Base-by-base conservation (phyloP, 192 early-diverging fungal species). In the Podochytrium sp. region DNA sequence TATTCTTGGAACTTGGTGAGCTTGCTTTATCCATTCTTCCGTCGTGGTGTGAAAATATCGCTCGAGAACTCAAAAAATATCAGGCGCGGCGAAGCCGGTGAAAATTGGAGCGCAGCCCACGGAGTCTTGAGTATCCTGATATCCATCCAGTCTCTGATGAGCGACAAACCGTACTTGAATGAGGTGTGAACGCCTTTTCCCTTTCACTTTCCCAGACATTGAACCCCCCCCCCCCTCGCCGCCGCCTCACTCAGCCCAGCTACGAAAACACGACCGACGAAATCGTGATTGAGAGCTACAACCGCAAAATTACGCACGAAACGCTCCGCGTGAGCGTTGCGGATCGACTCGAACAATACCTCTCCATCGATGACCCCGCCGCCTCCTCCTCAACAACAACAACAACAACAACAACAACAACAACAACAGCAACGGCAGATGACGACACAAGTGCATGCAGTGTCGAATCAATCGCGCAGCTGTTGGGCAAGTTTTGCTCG, bases 1-100 rank as follows among this genome's bases (percentile, higher is more conserved):
- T 57, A 89, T 90, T 61, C 72, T 90, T 25, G 89, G 89, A 14
- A 90, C 89, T 29, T 90, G 89, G 88, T 76, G 66, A 43, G 85
- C 35, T 29, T 68, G 1, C 30, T 14, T 27, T 12, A 16, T 69
- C 66, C 18, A 65, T 67, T 53, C 20, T 16, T 69, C 23, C 16
- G 33, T 23, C 29, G 41, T 47, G 34, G n/a, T 37, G 32, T 66
- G 30, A 30, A 51, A 51, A 49, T 7, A 29, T n/a, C n/a, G n/a
- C n/a, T n/a, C n/a, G n/a, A 29, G 10, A 33, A 23, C 5, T 6
- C 14, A 50, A 58, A 33, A 20, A 62, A 58, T 57, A 34, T 34
- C 30, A 78, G 67, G 78, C 71, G 78, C 18, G 76, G 85, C 39
- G 78, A 83, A 30, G 74, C 80, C 47, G 84, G 79, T 51, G 86